Conservation (phyloP, 108 stramenopile species). For the Schizochytrium sp. region DNA sequence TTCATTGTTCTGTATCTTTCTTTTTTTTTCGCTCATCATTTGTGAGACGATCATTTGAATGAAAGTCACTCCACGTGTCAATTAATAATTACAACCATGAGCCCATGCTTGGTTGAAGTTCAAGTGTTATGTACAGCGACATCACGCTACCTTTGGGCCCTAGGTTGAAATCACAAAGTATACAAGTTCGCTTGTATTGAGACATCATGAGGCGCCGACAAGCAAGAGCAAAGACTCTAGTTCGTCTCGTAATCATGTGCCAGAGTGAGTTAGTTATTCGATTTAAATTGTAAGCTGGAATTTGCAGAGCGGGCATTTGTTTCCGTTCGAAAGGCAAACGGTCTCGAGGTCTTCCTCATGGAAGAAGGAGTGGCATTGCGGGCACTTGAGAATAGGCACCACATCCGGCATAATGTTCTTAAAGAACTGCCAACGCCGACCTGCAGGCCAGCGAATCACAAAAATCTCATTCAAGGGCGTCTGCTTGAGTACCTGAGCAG, state of each 20-base stretch:
- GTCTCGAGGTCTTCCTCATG: conserved; percentile 66
- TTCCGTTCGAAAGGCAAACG: conserved; percentile 38
- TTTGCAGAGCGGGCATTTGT: conserved; percentile 41
- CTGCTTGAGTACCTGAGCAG: conserved; percentile 16
- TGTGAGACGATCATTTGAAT: no score
- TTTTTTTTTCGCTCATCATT: background rate
- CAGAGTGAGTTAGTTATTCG: background rate
- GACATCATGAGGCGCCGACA: no score
- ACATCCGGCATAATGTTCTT: conserved; percentile 61
- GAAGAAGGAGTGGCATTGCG: conserved; percentile 53
- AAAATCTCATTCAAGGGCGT: conserved; percentile 40
- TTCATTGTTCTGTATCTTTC: background rate
- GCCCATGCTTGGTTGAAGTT: no score
- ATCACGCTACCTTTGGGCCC: no score
- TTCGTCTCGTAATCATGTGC: no score
- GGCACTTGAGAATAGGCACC: conserved; percentile 39
- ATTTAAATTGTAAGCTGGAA: background rate
- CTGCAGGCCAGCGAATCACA: background rate
- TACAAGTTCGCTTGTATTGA: no score
- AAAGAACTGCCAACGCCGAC: conserved; percentile 39
- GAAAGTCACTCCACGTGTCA: no score
- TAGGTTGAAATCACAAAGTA: no score
- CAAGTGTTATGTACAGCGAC: no score
- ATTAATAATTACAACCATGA: no score
- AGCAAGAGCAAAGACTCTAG: no score